Evolutionary conservation across 192 early-diverging fungal genomes (phyloP), one percentile per base, ranked within the genome.

Genomic region (Entomortierella lignicola): DNA sequence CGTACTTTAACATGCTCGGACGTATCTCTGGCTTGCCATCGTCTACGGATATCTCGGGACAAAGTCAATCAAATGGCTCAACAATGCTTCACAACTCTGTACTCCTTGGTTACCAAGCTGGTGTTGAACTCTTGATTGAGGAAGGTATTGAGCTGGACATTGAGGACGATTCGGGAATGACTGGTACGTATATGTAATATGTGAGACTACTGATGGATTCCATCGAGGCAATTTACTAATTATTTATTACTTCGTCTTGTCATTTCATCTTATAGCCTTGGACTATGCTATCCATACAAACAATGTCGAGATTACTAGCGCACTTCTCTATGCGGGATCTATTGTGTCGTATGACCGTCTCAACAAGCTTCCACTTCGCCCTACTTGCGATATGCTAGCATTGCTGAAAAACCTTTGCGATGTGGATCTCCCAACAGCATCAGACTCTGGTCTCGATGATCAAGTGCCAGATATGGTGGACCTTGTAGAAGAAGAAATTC

Each of bases 1-100:
- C 67, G 0, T 79, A 79, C 31, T 62, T 70, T n/a, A 60, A 37
- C 48, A 39, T 70, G 52, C 26, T 79, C 15, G 75, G 55, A 25
- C 55, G 68, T 11, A 50, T 79, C 41, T 17, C 66, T 8, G 57
- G 52, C 21, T 34, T 79, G 50, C 75, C 75, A 4, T 69, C 75
- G 8, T 70, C 75, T 1, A 55, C 63, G 1, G 75, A 79, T 21
- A 79, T 79, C 25, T 79, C 75, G 1, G 63, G 75, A 0, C 75
- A 79, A 52, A 66, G 61, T 30, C 75, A 79, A 29, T 51, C 31
- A 26, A 79, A 79, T 32, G 75, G 75, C 26, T 79, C 75, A 23
- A 79, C 75, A 7, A 69, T 79, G 75, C 63, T 79, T 1, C 75
- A 79, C 63, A 79, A 79, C 52, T 65, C 75, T n/a, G 66, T 70